Percentiles rank a stretch among this genome's conserved stretches.
Conservation (phyloP, 805 yeast genomes). For the Yarrowia bubula region DNA sequence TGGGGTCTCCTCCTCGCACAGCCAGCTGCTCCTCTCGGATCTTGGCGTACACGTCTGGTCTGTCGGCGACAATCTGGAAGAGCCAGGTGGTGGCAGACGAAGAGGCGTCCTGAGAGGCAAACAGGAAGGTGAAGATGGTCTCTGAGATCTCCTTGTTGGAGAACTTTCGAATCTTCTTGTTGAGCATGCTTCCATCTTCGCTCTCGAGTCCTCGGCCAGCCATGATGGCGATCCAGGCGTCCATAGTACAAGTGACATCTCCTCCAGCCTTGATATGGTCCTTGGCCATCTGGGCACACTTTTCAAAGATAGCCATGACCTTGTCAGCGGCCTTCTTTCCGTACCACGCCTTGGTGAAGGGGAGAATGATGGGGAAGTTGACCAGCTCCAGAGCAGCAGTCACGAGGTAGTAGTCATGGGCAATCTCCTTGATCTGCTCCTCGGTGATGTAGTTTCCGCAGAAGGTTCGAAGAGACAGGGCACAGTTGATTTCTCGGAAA, state of each 20-base stretch:
- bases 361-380: slow-evolving; percentile 94
- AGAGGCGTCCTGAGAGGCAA: slow-evolving; percentile 98
- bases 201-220: slow-evolving; percentile 50
- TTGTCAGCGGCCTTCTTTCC: slow-evolving; percentile 90
- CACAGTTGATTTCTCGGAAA: slow-evolving; percentile 95
- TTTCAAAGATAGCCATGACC: slow-evolving; percentile 88
- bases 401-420: slow-evolving; percentile 87
- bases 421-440: slow-evolving; percentile 80
- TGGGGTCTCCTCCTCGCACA: slow-evolving; percentile 76
- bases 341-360: slow-evolving; percentile 97
- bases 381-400: slow-evolving; percentile 97
- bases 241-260: slow-evolving; percentile 84
- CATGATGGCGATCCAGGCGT: slow-evolving; percentile 91
- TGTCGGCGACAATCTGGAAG: slow-evolving; percentile 92
- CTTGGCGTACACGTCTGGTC: slow-evolving; percentile 85
- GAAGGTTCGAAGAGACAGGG: slow-evolving; percentile 85
- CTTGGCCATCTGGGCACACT: slow-evolving; percentile 86
- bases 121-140: slow-evolving; percentile 92
- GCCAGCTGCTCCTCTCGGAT: slow-evolving; percentile 88
- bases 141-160: slow-evolving; percentile 90
- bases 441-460: slow-evolving; percentile 95
- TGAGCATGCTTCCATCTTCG: slow-evolving; percentile 43
- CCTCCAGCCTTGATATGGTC: slow-evolving; percentile 74
- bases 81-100: slow-evolving; percentile 97
- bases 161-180: slow-evolving; percentile 70